phyloP scores from a whole-genome alignment of 179 eudicot genomes.

The Beta corolliflora region DNA sequence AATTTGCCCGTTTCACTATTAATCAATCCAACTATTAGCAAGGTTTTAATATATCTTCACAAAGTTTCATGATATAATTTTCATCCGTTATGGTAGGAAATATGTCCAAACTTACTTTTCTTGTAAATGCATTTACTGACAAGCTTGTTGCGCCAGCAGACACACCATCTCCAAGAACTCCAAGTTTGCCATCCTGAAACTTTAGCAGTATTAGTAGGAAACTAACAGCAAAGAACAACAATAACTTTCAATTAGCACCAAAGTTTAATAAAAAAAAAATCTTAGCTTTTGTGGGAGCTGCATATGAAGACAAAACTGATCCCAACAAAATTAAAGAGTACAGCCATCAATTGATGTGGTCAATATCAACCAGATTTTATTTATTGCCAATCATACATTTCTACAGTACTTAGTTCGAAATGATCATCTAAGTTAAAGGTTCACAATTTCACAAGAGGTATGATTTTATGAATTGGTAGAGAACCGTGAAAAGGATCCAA shows the following conservation, averaged over 20 bases:
- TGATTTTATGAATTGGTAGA: not conserved
- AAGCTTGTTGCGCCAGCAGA: constrained; percentile 44
- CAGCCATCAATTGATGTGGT: not conserved
- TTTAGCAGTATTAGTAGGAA: constrained; percentile 18
- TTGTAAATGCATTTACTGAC: constrained; percentile 60
- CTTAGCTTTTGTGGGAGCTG: not conserved
- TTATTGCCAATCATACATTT: not conserved
- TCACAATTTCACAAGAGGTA: not conserved
- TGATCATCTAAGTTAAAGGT: not conserved
- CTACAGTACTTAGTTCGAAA: not conserved
- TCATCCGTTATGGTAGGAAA: not conserved
- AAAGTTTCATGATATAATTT: not conserved
- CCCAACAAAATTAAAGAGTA: not conserved
- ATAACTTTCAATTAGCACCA: not conserved
- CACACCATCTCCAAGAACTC: constrained; percentile 36
- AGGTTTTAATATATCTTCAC: not conserved
- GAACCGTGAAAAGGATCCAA: not conserved
- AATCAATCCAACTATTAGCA: not conserved
- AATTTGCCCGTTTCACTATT: not conserved
- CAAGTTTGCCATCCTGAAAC: constrained; percentile 43
- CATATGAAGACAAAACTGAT: not conserved
- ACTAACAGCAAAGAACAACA: constrained; percentile 7
- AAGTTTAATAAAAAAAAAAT: not conserved
- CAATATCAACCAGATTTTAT: not conserved
- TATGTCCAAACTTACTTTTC: constrained; percentile 49